Evolutionary conservation across 2,329 filamentous ascomycete species (phyloP).

Genomic region (Trichoderma sp.): DNA sequence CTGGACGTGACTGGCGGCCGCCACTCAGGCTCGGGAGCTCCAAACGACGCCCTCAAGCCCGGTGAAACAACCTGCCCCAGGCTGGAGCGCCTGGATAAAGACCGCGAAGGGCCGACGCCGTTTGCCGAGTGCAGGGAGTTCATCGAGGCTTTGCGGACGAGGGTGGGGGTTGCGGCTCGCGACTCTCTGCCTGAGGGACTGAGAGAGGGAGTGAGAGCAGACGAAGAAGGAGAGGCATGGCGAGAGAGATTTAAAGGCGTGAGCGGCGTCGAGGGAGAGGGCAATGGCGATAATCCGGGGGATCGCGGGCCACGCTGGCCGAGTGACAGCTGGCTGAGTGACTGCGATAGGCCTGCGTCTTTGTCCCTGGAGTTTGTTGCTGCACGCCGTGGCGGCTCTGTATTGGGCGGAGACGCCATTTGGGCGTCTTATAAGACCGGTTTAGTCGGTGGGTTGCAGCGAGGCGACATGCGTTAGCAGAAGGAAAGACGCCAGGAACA

Average conservation of each 20-base stretch:
- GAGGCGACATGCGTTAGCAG: conserved; percentile 5
- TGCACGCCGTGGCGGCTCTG: conserved; percentile 35
- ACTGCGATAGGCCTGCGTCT: conserved; percentile 38
- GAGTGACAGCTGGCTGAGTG: conserved; percentile 46
- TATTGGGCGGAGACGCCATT: conserved; percentile 31
- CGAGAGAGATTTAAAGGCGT: conserved; percentile 38
- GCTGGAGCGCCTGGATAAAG: conserved; percentile 49
- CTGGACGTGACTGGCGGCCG: conserved; percentile 44
- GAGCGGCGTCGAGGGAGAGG: conserved; percentile 22
- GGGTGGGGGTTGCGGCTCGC: conserved; percentile 47
- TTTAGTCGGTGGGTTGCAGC: conserved; percentile 6
- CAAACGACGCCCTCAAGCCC: conserved; percentile 38
- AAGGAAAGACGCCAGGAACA: background rate
- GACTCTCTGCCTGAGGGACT: conserved; percentile 45
- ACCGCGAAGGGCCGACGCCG: conserved; percentile 36
- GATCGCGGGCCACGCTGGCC: conserved; percentile 30
- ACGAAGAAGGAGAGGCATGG: conserved; percentile 42
- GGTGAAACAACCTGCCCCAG: conserved; percentile 46
- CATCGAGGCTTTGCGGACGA: conserved; percentile 56
- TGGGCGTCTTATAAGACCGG: conserved; percentile 16
- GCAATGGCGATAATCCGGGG: conserved; percentile 28
- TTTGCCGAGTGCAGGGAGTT: conserved; percentile 54
- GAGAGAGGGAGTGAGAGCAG: conserved; percentile 37
- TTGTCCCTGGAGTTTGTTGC: conserved; percentile 30
- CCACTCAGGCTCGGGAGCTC: conserved; percentile 33